A percentile compares a stretch with the other conserved stretches of the same genome.
Conservation (phyloP, 768 basidiomycete genomes). For the Jaapia argillacea region DNA sequence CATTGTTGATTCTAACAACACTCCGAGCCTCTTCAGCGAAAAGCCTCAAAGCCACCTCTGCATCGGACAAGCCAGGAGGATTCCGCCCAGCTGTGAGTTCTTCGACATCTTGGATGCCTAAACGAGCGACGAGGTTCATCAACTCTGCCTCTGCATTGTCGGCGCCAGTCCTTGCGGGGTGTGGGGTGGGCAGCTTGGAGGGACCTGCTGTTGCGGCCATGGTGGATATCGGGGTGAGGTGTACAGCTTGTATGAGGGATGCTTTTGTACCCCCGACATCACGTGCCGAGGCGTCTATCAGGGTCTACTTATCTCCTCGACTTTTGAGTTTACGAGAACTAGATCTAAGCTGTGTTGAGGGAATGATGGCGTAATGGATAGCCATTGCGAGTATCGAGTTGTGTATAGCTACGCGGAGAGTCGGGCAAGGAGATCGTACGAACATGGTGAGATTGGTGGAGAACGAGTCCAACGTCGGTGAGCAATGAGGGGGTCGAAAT, state of each 20-base stretch:
- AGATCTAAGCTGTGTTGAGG: too few relatives aligned
- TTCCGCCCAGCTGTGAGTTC: too few relatives aligned
- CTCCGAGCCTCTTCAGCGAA: neutral
- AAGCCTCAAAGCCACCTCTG: neutral
- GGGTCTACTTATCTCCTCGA: too few relatives aligned
- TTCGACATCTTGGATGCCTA: neutral
- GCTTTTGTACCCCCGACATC: conserved; percentile 17
- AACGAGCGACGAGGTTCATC: neutral
- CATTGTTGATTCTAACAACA: neutral
- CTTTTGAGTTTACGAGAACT: too few relatives aligned
- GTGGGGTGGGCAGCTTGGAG: neutral
- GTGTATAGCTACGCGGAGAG: too few relatives aligned
- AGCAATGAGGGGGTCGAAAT: too few relatives aligned
- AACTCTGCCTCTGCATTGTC: neutral
- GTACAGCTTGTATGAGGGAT: conserved; percentile 71
- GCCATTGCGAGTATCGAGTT: too few relatives aligned
- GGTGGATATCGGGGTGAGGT: conserved; percentile 46
- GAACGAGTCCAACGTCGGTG: too few relatives aligned
- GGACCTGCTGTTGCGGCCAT: neutral
- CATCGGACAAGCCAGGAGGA: neutral
- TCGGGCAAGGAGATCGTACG: too few relatives aligned
- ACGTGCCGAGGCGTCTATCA: too few relatives aligned
- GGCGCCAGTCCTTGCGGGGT: neutral
- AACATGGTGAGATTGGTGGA: too few relatives aligned
- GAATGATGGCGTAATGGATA: too few relatives aligned